phyloP scores from a whole-genome alignment of 345 rosid species.

The Gossypium herbaceum region DNA sequence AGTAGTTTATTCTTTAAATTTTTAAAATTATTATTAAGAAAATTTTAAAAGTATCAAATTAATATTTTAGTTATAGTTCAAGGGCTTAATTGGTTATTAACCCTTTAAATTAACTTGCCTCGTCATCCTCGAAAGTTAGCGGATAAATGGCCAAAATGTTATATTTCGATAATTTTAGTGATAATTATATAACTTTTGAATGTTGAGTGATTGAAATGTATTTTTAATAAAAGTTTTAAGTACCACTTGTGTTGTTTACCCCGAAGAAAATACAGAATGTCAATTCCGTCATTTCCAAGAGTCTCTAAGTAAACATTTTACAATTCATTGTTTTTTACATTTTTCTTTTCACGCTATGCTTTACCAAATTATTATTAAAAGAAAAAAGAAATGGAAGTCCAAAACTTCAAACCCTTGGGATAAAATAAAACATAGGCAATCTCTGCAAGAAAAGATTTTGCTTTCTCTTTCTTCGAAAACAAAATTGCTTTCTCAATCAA shows the following conservation, averaged over 20 bases:
- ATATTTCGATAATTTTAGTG: no score
- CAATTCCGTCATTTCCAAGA: background rate
- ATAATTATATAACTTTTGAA: no score
- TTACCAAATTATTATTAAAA: conserved; percentile 3
- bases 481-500: conserved; percentile 10
- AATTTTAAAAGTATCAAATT: no score
- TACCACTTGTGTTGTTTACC: no score
- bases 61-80: no score
- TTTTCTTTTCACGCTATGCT: background rate
- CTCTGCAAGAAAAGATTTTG: conserved; percentile 13
- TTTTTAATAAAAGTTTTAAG: no score
- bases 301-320: background rate
- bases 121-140: rapidly evolving
- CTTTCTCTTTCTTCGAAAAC: background rate
- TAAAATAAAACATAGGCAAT: background rate
- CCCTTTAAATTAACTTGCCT: no score
- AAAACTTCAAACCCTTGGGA: conserved; percentile 16
- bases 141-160: no score
- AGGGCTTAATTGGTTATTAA: no score
- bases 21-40: no score
- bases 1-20: no score
- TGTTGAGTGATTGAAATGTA: no score
- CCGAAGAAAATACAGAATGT: background rate
- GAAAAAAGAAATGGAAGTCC: background rate
- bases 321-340: background rate